phyloP scores from a whole-genome alignment of 495 filamentous ascomycete genomes.

The Lasiosphaeriaceae sp. region DNA sequence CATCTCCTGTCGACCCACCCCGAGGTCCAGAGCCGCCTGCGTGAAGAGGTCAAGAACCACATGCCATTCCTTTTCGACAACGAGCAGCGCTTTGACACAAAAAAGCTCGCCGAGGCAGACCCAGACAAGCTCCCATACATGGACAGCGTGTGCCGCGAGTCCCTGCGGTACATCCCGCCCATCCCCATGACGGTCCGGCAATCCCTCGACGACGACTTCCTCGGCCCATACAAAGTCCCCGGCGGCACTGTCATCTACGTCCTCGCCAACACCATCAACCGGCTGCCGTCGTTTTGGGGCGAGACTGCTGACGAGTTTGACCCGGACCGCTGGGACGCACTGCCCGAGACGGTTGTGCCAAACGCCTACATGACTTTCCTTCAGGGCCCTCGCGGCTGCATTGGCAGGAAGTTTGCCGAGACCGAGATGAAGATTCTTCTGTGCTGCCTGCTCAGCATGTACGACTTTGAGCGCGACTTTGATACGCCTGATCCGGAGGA shows the following conservation, averaged over 20 bases:
- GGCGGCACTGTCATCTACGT: slow-evolving; percentile 32
- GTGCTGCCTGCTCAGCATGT: slow-evolving; percentile 32
- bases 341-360: slow-evolving; percentile 26
- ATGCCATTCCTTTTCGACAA: slow-evolving; percentile 40
- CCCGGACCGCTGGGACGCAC: slow-evolving; percentile 36
- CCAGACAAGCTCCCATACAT: slow-evolving; percentile 32
- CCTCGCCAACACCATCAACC: slow-evolving; percentile 36
- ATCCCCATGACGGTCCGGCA: slow-evolving; percentile 39
- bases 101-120: slow-evolving; percentile 19
- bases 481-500: slow-evolving; percentile 43
- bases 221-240: slow-evolving; percentile 27
- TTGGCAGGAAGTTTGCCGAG: slow-evolving; percentile 40
- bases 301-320: slow-evolving; percentile 32
- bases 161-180: slow-evolving; percentile 45
- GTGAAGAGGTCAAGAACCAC: slow-evolving; percentile 31
- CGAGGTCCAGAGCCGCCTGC: slow-evolving; percentile 29
- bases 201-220: slow-evolving; percentile 23
- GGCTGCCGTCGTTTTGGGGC: slow-evolving; percentile 35
- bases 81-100: slow-evolving; percentile 14
- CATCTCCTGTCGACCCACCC: slow-evolving; percentile 32
- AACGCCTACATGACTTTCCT: slow-evolving; percentile 39
- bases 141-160: slow-evolving; percentile 48
- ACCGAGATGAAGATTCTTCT: slow-evolving; percentile 40
- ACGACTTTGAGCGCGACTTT: slow-evolving; percentile 33
- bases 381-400: slow-evolving; percentile 35